Evolutionary conservation across 495 filamentous ascomycete species (phyloP).

Genomic region (Aspergillus coremiiformis): DNA sequence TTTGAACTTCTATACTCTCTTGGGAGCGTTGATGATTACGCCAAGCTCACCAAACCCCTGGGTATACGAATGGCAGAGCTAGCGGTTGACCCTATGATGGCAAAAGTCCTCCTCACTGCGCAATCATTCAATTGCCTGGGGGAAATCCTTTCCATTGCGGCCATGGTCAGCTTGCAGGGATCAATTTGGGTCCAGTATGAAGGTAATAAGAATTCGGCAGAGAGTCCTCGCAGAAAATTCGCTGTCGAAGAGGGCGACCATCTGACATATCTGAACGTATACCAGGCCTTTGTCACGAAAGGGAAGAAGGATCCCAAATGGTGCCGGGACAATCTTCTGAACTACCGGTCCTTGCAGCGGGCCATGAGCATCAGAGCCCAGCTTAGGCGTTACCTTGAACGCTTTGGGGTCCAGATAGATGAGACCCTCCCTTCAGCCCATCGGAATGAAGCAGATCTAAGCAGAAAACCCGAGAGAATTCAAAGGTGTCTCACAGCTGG

Average conservation of each 20-base stretch:
- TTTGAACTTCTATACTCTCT: conserved; percentile 86
- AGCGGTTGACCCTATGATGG: conserved; percentile 94
- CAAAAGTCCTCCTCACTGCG: conserved; percentile 77
- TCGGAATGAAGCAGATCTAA: conserved; percentile 21
- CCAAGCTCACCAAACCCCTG: conserved; percentile 81
- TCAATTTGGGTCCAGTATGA: conserved; percentile 76
- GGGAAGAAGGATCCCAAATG: conserved; percentile 80
- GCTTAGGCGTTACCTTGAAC: conserved; percentile 77
- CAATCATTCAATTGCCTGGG: conserved; percentile 67
- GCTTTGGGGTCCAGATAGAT: conserved; percentile 68
- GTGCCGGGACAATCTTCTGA: conserved; percentile 79
- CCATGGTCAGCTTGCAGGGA: conserved; percentile 85
- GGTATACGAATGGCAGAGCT: conserved; percentile 92
- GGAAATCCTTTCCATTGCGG: conserved; percentile 85
- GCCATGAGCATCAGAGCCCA: conserved; percentile 85
- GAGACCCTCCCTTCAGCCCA: conserved; percentile 42
- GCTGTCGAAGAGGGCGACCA: conserved; percentile 94
- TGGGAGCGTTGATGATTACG: conserved; percentile 82
- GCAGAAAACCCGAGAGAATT: conserved; percentile 62
- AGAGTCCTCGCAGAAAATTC: conserved; percentile 72
- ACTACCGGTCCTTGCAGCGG: conserved; percentile 72
- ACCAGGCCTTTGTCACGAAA: conserved; percentile 79
- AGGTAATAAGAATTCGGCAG: conserved; percentile 62
- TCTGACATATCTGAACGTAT: conserved; percentile 88
- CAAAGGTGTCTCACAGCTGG: conserved; percentile 81